A percentile compares a stretch with the other conserved stretches of the same genome.
These are phyloP conservation scores for Termitomyces sp. DNA, from an alignment of 768 basidiomycete species.

Conservation along the genomic window DNA sequence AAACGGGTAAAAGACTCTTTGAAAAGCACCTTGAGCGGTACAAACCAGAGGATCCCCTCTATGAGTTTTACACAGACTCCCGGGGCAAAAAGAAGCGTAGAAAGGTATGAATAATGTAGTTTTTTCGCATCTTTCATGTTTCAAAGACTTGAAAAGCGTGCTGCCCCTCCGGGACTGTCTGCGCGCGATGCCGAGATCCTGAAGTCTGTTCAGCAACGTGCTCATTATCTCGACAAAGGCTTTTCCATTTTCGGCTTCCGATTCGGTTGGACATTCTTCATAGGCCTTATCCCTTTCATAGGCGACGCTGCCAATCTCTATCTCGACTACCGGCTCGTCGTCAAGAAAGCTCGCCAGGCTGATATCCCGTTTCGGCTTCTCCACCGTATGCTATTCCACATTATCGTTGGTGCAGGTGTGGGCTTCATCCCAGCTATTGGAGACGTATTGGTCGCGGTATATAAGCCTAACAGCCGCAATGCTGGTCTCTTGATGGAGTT, in stretches of 20 bases:
- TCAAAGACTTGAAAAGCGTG: constrained; percentile 38
- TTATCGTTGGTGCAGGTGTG: constrained; percentile 57
- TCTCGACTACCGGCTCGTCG: constrained; percentile 72
- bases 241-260: constrained; percentile 74
- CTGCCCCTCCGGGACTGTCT: constrained; percentile 70
- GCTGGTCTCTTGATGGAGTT: constrained; percentile 83
- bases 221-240: constrained; percentile 84
- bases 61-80: constrained; percentile 55
- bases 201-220: constrained; percentile 66
- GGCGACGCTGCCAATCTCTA: constrained; percentile 60
- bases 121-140: neutral
- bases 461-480: constrained; percentile 87
- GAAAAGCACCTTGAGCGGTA: constrained; percentile 60
- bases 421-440: constrained; percentile 70
- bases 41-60: constrained; percentile 67
- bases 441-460: constrained; percentile 69
- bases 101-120: constrained; percentile 38
- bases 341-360: constrained; percentile 69
- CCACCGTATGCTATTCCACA: constrained; percentile 72
- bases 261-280: constrained; percentile 85
- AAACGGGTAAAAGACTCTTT: constrained; percentile 57
- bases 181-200: constrained; percentile 71
- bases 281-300: constrained; percentile 65
- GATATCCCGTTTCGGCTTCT: constrained; percentile 66
- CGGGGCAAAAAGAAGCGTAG: constrained; percentile 51